phyloP scores from a whole-genome alignment of 2,329 filamentous ascomycete species.

The Ophiostoma novo-ulmi region DNA sequence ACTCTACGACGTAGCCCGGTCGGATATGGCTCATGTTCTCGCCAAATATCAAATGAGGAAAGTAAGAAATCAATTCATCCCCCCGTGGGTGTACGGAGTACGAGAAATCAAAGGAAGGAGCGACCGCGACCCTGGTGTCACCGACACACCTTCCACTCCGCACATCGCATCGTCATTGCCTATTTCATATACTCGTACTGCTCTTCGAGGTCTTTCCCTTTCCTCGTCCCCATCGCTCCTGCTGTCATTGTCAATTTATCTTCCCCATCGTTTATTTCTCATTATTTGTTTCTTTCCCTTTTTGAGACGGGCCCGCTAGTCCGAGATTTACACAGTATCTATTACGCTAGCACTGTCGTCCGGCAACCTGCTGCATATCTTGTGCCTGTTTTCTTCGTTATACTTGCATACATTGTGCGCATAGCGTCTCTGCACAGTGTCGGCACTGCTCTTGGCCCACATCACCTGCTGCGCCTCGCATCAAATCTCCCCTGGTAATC shows the following conservation, averaged over 20 bases:
- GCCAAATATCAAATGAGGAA: background rate
- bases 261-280: background rate
- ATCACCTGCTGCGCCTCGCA: conserved; percentile 27
- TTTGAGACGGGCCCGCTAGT: background rate
- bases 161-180: background rate
- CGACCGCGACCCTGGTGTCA: background rate
- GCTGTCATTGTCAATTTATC: conserved; percentile 6
- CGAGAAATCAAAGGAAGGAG: background rate
- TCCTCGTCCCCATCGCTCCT: background rate
- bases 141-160: background rate
- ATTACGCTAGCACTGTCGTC: background rate
- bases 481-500: conserved; percentile 27
- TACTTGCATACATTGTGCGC: too few species aligned
- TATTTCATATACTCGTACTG: background rate
- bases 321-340: conserved; percentile 9
- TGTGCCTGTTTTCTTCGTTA: background rate
- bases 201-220: background rate
- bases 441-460: background rate
- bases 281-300: background rate
- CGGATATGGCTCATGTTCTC: too few species aligned
- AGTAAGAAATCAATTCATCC: background rate
- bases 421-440: conserved; percentile 3
- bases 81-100: background rate
- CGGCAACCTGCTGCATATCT: background rate
- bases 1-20: background rate